Evolutionary conservation across 345 rosid species (phyloP).

Genomic region (Lepidium didymum): DNA sequence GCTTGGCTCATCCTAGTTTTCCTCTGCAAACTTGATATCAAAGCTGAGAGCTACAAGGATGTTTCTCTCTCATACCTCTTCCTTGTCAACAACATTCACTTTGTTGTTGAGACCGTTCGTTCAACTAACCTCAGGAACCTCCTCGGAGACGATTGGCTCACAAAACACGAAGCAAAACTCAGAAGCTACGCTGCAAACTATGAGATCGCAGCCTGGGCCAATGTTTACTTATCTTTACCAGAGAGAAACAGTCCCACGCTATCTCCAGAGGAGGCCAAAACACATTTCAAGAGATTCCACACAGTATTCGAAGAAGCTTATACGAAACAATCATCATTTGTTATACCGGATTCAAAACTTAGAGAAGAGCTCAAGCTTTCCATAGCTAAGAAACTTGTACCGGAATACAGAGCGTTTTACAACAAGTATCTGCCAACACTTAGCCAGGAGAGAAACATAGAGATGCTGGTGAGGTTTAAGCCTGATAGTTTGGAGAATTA

Average conservation of each 20-base stretch:
- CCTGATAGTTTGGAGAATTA: conserved; percentile 56
- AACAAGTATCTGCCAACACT: conserved; percentile 16
- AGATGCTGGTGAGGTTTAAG: conserved; percentile 29
- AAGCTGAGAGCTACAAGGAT: conserved; percentile 54
- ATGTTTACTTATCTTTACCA: conserved; percentile 45
- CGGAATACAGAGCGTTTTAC: conserved; percentile 48
- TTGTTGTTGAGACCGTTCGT: conserved; percentile 42
- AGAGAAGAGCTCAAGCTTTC: conserved; percentile 61
- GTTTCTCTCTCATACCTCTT: conserved; percentile 61
- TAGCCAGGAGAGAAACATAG: conserved; percentile 33
- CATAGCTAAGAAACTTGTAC: conserved; percentile 46
- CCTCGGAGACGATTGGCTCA: conserved; percentile 69
- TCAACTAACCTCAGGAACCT: conserved; percentile 40
- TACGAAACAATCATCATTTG: conserved; percentile 46
- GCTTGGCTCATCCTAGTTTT: conserved; percentile 66
- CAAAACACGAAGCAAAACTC: conserved; percentile 42
- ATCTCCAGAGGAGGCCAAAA: conserved; percentile 37
- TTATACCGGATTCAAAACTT: conserved; percentile 40
- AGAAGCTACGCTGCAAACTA: conserved; percentile 47
- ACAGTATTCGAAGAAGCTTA: conserved; percentile 58
- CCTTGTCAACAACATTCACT: conserved; percentile 66
- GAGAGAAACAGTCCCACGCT: conserved; percentile 8
- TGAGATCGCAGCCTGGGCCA: conserved; percentile 58
- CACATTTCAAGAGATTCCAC: conserved; percentile 47
- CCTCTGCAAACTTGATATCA: conserved; percentile 69